phyloP scores from a whole-genome alignment of 805 yeast genomes.

The Cyberlindnera galapagoensis region DNA sequence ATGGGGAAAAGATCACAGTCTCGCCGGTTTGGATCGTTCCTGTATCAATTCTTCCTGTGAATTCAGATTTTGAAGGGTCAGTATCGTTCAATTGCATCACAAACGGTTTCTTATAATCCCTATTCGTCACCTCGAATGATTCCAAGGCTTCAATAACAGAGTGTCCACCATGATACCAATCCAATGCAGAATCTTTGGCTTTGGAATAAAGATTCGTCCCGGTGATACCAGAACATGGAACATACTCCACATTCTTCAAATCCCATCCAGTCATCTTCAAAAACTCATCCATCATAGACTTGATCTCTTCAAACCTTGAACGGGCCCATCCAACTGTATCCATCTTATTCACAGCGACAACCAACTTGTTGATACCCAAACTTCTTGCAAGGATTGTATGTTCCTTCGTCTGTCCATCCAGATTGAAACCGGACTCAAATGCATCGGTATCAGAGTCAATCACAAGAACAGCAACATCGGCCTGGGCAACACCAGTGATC shows the following conservation, averaged over 20 bases:
- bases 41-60: constrained; percentile 92
- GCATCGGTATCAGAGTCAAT: constrained; percentile 93
- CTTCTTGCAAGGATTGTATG: constrained; percentile 89
- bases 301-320: constrained; percentile 71
- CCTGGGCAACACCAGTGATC: constrained; percentile 94
- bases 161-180: constrained; percentile 51
- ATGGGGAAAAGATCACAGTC: constrained; percentile 86
- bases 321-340: constrained; percentile 87
- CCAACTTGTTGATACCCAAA: constrained; percentile 80
- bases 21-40: constrained; percentile 89
- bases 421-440: constrained; percentile 92
- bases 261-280: constrained; percentile 82
- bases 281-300: constrained; percentile 72
- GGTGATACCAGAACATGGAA: constrained; percentile 89
- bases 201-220: constrained; percentile 85
- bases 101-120: constrained; percentile 84
- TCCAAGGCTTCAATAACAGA: constrained; percentile 83
- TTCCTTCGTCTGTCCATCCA: constrained; percentile 94
- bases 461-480: constrained; percentile 86
- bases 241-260: constrained; percentile 79
- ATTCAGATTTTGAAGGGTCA: constrained; percentile 78
- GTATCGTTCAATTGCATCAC: constrained; percentile 88
- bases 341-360: constrained; percentile 93
- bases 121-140: constrained; percentile 70
- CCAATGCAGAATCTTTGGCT: constrained; percentile 46